Evolutionary conservation across 768 basidiomycete genomes (phyloP), one percentile per base, ranked within the genome.

Genomic region (Tylopilus sp.): DNA sequence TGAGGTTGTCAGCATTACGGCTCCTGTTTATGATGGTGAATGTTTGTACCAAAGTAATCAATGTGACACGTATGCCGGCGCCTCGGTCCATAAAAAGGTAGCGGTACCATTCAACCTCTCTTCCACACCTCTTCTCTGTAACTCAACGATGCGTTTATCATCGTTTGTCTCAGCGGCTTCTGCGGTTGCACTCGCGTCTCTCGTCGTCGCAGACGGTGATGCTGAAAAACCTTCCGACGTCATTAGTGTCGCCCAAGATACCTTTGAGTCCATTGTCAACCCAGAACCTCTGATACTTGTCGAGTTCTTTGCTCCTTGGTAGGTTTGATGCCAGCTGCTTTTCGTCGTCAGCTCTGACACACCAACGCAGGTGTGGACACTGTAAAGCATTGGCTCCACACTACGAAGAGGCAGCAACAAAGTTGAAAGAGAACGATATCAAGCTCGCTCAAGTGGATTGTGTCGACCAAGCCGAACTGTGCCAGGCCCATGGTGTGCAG

Each of bases 381-480:
- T 97, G 95, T 79, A 95, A 95, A 65, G 89, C 92, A 30, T 79
- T 97, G 47, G 93, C 92, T 20, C 94, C 94, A 47, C 86, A 95
- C 57, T 95, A 95, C 59, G 91, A 95, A 67, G 85, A 89, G 68
- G 95, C 97, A 4, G 94, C 97, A 1, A 95, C 95, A 11, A 75
- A 82, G 31, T 84, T 99, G 69, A 97, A 95, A 75, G 87, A 86
- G 57, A 89, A 85, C 68, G 78, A 78, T 69, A 91, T 99, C 73
- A 88, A 88, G 69, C 72, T 99, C 47, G 94, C 94, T 58, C 95
- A 98, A 68, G 95, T 98, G 45, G 93, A 98, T 76, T 98, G 95
- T 70, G 95, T 97, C 40, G 94, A 91, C 57, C 78, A 98, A 63
- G 82, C 87, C 22, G 94, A 95, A 48, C 81, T 99, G 26, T 99